Percentiles rank a stretch among this genome's conserved stretches.
phyloP scores from a whole-genome alignment of 2,329 filamentous ascomycete species.

The Epicoccum sorghinum region DNA sequence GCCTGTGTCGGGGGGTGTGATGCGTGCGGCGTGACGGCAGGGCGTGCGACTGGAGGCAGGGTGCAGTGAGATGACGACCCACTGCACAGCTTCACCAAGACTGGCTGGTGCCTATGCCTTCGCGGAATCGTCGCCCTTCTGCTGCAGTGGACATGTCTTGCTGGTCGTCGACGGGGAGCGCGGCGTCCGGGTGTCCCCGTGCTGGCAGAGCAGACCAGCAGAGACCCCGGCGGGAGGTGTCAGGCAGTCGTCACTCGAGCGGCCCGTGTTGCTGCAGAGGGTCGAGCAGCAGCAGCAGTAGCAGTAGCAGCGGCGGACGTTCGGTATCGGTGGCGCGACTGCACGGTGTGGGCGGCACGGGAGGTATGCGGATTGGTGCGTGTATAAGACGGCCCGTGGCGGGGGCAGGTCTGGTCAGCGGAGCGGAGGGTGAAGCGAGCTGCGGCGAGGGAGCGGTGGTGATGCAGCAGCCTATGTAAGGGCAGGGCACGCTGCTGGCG shows the following conservation, averaged over 20 bases:
- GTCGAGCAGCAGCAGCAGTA: background rate
- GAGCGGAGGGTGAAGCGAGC: constrained; percentile 4
- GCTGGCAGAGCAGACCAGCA: constrained; percentile 35
- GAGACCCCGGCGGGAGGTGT: constrained; percentile 32
- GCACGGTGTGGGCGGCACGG: background rate
- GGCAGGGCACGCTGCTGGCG: constrained; percentile 8
- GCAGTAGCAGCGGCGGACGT: background rate
- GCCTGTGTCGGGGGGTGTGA: background rate
- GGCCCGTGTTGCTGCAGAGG: constrained; percentile 8
- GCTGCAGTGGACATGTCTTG: constrained; percentile 49
- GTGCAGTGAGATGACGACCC: constrained; percentile 11
- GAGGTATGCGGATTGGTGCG: background rate
- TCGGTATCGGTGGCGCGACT: background rate
- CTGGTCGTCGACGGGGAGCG: constrained; percentile 13
- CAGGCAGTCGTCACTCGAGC: background rate
- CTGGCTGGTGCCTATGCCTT: constrained; percentile 52
- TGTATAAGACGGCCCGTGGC: background rate
- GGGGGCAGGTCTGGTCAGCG: constrained; percentile 14
- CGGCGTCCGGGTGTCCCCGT: constrained; percentile 27
- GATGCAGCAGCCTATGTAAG: background rate
- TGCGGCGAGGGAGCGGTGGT: constrained; percentile 5
- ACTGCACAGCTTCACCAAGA: constrained; percentile 46
- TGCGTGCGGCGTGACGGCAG: background rate
- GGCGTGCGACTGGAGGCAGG: too few relatives aligned
- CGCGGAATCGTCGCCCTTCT: constrained; percentile 48